Evolutionary conservation across 345 rosid genomes (phyloP), one percentile per base, ranked within the genome.

Genomic region (Salix viminalis): DNA sequence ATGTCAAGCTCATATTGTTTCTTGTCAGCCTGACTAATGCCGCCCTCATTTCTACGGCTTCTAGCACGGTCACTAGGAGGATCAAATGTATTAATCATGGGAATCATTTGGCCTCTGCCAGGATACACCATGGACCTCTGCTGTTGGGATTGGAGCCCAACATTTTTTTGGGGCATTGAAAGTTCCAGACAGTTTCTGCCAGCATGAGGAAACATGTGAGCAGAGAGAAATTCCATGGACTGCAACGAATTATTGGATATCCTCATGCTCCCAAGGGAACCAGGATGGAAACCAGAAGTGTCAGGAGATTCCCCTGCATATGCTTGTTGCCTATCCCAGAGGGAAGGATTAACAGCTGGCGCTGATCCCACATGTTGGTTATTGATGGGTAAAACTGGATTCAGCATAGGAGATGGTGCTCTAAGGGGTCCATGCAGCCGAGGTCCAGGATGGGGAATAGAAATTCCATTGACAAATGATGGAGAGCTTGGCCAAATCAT

Each of bases 341-440:
- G 77, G 76, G 92, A 87, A 44, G 89, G 86, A 84, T 89, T 89
- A 73, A 88, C 85, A 68, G 90, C 85, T 44, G 97, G 97, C 6
- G 94, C 96, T 41, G 99, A 96, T 80, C 98, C 97, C 75, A 92
- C 87, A 69, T 87, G 95, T 78, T 89, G 98, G 81, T 85, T 87
- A 81, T 80, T 72, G 75, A 87, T 87, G 62, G 98, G 90, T 23
- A 93, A 77, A 65, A 83, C 84, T 71, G 89, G 64, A 71, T 86
- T 90, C 79, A 87, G 82, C 88, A 88, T 81, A 52, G 88, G 81
- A 56, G 97, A 76, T 56, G 97, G 92, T 66, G 85, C 90, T 81
- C 91, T 85, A 70, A 93, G 87, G 75, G 79, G 84, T 80, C 89
- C 93, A 74, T 89, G 87, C 76, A 88, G 79, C 75, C 82, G 91